A percentile compares a stretch with the other conserved stretches of the same genome.
phyloP scores from a whole-genome alignment of 257 asterid species.

The Fraxinus anomala region DNA sequence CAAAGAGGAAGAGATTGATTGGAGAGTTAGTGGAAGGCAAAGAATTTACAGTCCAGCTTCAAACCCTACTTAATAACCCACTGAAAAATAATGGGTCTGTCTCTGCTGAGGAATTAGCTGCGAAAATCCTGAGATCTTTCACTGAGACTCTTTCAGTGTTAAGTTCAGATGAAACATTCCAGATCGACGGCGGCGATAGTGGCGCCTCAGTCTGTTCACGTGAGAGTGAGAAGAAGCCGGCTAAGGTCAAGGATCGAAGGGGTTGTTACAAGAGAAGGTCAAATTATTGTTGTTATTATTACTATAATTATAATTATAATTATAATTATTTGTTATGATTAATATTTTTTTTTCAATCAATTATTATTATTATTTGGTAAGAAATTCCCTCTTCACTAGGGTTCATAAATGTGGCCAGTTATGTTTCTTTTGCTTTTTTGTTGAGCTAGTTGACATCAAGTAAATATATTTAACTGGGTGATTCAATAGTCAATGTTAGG shows the following conservation, averaged over 20 bases:
- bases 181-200: conserved; percentile 40
- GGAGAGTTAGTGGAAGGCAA: conserved; percentile 46
- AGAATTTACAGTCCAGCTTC: conserved; percentile 43
- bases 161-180: conserved; percentile 25
- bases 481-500: no score
- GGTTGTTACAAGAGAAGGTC: conserved; percentile 78
- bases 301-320: no score
- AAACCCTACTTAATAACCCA: conserved; percentile 35
- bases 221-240: conserved; percentile 32
- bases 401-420: no score
- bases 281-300: conserved; percentile 1
- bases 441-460: no score
- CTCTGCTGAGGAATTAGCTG: conserved; percentile 31
- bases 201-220: conserved; percentile 32
- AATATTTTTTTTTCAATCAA: not conserved
- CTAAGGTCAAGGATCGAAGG: conserved; percentile 49
- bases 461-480: no score
- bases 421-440: no score
- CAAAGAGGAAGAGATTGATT: conserved; percentile 30
- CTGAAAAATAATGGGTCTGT: conserved; percentile 18
- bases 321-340: no score
- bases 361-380: not conserved
- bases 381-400: no score
- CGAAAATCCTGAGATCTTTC: conserved; percentile 50
- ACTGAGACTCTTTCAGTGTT: conserved; percentile 37